Evolutionary conservation across 148 eudicot species (phyloP).

Genomic region (Camellia granthamiana): DNA sequence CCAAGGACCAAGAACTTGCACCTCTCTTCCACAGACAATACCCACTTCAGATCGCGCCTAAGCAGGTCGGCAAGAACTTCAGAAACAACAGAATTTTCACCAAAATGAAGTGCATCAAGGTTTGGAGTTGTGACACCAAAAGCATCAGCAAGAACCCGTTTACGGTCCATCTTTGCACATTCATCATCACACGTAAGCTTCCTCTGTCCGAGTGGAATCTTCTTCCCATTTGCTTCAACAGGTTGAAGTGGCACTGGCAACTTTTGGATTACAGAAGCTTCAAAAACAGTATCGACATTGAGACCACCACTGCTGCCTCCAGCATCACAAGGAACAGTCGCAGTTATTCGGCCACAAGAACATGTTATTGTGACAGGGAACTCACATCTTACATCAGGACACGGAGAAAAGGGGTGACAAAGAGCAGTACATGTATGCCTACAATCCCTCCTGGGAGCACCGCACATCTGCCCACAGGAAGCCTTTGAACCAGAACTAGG

Average conservation of each 20-base stretch:
- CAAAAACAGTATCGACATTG: slow-evolving; percentile 50
- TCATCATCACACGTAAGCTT: slow-evolving; percentile 89
- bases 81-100: slow-evolving; percentile 59
- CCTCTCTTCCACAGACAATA: slow-evolving; percentile 82
- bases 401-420: slow-evolving; percentile 74
- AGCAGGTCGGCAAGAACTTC: slow-evolving; percentile 59
- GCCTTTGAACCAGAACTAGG: slow-evolving; percentile 35
- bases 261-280: slow-evolving; percentile 74
- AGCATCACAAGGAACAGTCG: slow-evolving; percentile 84
- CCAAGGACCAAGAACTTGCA: slow-evolving; percentile 85
- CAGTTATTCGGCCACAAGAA: slow-evolving; percentile 75
- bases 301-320: slow-evolving; percentile 55
- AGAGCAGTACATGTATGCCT: slow-evolving; percentile 79
- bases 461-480: slow-evolving; percentile 89
- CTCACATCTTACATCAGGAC: slow-evolving; percentile 86
- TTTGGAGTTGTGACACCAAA: slow-evolving; percentile 67
- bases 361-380: slow-evolving; percentile 76
- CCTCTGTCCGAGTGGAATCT: slow-evolving; percentile 79
- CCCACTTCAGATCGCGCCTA: slow-evolving; percentile 91
- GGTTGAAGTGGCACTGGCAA: slow-evolving; percentile 82
- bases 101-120: slow-evolving; percentile 76
- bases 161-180: slow-evolving; percentile 73
- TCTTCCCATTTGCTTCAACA: slow-evolving; percentile 59
- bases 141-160: slow-evolving; percentile 91
- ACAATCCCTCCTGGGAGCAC: slow-evolving; percentile 95